phyloP scores from a whole-genome alignment of 495 filamentous ascomycete genomes.

The Lophium mytilinum region DNA sequence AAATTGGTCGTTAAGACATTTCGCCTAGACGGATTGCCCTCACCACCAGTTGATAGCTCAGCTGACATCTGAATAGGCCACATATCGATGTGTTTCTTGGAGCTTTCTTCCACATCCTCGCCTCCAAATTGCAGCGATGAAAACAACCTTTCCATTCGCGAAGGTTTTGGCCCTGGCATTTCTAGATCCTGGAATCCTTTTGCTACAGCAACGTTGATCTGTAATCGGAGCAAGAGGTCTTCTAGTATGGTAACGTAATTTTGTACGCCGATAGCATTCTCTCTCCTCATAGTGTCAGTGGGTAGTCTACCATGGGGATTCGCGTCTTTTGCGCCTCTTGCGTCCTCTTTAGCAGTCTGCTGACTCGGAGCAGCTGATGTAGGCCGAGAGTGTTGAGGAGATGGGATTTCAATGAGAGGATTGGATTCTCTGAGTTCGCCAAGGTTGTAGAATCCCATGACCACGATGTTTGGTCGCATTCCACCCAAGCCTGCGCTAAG shows the following conservation, averaged over 20 bases:
- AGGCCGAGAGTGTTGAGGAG: conserved; percentile 22
- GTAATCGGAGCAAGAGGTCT: conserved; percentile 67
- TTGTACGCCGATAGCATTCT: conserved; percentile 54
- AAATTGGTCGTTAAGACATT: conserved; percentile 83
- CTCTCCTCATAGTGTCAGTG: conserved; percentile 51
- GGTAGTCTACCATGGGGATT: conserved; percentile 47
- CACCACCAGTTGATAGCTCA: conserved; percentile 51
- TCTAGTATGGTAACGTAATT: conserved; percentile 79
- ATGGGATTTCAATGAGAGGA: conserved; percentile 43
- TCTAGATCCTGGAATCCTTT: conserved; percentile 75
- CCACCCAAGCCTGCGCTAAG: conserved; percentile 78
- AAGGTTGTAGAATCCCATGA: conserved; percentile 66
- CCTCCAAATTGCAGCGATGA: conserved; percentile 8
- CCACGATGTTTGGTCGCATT: conserved; percentile 82
- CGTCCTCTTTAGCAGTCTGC: conserved; percentile 9
- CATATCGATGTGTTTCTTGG: conserved; percentile 76
- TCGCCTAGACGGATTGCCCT: conserved; percentile 32
- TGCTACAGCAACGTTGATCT: conserved; percentile 78
- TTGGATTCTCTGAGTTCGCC: conserved; percentile 56
- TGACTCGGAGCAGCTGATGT: conserved; percentile 2
- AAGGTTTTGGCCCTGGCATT: conserved; percentile 42
- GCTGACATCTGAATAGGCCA: conserved; percentile 86
- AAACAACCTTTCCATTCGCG: conserved; percentile 8
- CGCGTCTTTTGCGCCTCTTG: conserved; percentile 28
- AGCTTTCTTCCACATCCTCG: conserved; percentile 42